phyloP scores from a whole-genome alignment of 2,329 filamentous ascomycete species.

The Fusarium abutilonis region DNA sequence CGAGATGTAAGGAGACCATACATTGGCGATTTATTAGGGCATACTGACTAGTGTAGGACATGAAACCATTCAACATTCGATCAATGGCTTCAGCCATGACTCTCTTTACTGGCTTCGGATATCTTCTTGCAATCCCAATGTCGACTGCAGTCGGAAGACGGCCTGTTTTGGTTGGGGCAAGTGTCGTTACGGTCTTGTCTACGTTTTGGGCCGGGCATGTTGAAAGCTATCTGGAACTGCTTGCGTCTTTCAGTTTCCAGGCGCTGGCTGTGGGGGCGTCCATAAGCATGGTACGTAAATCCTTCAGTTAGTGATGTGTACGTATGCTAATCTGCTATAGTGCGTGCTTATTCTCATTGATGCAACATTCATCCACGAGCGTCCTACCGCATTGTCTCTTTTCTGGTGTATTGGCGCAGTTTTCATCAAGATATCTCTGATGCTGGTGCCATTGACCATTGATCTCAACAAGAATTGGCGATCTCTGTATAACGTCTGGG shows the following conservation, averaged over 20 bases:
- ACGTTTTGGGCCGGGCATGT: conserved; percentile 24
- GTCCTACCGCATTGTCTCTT: conserved; percentile 21
- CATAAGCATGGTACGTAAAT: conserved; percentile 13
- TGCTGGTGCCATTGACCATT: conserved; percentile 8
- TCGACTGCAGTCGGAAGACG: conserved; percentile 32
- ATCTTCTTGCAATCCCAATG: conserved; percentile 18
- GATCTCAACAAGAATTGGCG: conserved; percentile 11
- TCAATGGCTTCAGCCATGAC: conserved; percentile 27
- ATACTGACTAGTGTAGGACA: conserved; percentile 3
- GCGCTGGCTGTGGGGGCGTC: conserved; percentile 14
- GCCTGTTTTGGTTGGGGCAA: conserved; percentile 12
- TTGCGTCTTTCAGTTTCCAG: conserved; percentile 15
- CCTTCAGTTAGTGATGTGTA: accelerated
- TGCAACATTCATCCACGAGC: conserved; percentile 34
- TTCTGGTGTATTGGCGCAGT: conserved; percentile 21
- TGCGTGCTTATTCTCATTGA: conserved; percentile 25
- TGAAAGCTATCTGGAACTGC: conserved; percentile 11
- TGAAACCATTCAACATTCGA: conserved; percentile 1
- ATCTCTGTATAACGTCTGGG: conserved; percentile 21
- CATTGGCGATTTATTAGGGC: too few relatives aligned
- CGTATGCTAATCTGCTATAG: not conserved
- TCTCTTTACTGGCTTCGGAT: conserved; percentile 22
- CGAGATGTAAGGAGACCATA: not conserved
- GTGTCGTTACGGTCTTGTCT: not conserved
- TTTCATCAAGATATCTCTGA: conserved; percentile 13